Evolutionary conservation across 192 early-diverging fungal species (phyloP), one percentile per base, ranked within the genome.

Genomic region (Jimgerdemannia flammicorona): DNA sequence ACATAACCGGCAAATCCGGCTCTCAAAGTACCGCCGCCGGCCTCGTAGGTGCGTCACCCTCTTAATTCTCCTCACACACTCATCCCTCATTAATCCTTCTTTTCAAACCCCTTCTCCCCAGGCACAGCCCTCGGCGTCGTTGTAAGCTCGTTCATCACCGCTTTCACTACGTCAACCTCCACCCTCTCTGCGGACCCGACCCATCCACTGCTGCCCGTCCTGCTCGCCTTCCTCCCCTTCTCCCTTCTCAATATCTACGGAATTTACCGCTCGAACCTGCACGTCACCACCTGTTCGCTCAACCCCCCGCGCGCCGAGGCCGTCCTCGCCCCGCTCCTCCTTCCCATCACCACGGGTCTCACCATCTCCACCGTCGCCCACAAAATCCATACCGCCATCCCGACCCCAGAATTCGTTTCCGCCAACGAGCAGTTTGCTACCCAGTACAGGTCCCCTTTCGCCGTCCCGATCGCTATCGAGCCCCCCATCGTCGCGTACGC

Each of bases 1-100:
- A 96, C 67, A 83, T 96, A 65, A 96, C 94, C 3, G 95, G 89
- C 65, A 96, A 96, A 73, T 79, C 87, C 10, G 95, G 93, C 8
- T 94, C 94, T 19, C 95, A 96, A 75, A 77, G 85, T 2, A 96
- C 95, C 2, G 89, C 92, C 4, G 95, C 95, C 4, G 93, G 95
- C 14, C 83, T 96, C 18, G 70, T 94, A 9, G 95, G 94, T 69
- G 94, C 86, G 85, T 42, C 43, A 59, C 14, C 14, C 49, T 0
- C 49, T 59, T 59, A 10, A 59, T 0, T 59, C 49, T 59, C 8
- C 14, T 59, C 49, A 10, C 14, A 59, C 6, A 6, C 8, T 59
- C 14, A 59, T 59, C 49, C 49, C 6, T 59, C 2, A 59, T 59
- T 14, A 10, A 6, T 10, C 49, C 49, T 2, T 59, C 14, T 59